A percentile compares a stretch with the other conserved stretches of the same genome.
Conservation (phyloP, 345 rosid species). For the Aquilaria malaccensis region DNA sequence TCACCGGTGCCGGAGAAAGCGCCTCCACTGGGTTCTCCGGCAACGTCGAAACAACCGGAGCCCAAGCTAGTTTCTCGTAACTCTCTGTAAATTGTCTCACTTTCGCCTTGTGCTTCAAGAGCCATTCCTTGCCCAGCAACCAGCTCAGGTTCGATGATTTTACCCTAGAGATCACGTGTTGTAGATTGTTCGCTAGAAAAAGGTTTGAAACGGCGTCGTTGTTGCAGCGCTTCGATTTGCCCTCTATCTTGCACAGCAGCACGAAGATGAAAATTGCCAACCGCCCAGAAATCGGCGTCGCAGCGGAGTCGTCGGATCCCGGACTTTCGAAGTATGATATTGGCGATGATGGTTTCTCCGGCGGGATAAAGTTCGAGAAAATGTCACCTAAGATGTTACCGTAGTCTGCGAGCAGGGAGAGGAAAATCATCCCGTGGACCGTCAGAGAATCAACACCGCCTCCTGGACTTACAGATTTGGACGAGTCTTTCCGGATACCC, state of each 20-base stretch:
- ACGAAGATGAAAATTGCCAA: slow-evolving; percentile 53
- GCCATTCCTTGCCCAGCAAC: slow-evolving; percentile 63
- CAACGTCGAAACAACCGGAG: slow-evolving; percentile 24
- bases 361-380: slow-evolving; percentile 32
- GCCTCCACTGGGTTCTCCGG: slow-evolving; percentile 35
- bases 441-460: slow-evolving; percentile 55
- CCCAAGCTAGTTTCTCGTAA: slow-evolving; percentile 63
- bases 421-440: slow-evolving; percentile 37
- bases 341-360: slow-evolving; percentile 25
- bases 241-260: slow-evolving; percentile 62
- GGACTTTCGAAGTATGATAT: slow-evolving; percentile 31
- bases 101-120: slow-evolving; percentile 38
- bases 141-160: slow-evolving; percentile 38
- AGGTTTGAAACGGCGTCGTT: slow-evolving; percentile 43
- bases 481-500: slow-evolving; percentile 42
- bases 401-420: slow-evolving; percentile 51
- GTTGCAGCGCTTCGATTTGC: slow-evolving; percentile 50
- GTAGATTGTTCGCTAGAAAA: slow-evolving; percentile 69
- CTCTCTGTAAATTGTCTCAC: slow-evolving; percentile 38
- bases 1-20: slow-evolving; percentile 28
- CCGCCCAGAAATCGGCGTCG: slow-evolving; percentile 31
- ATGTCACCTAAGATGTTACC: slow-evolving; percentile 33
- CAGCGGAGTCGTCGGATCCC: slow-evolving; percentile 16
- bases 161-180: slow-evolving; percentile 37
- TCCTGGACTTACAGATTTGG: slow-evolving; percentile 31